Evolutionary conservation across 2,329 filamentous ascomycete genomes (phyloP).

Genomic region (Arthrobotrys entomopaga): DNA sequence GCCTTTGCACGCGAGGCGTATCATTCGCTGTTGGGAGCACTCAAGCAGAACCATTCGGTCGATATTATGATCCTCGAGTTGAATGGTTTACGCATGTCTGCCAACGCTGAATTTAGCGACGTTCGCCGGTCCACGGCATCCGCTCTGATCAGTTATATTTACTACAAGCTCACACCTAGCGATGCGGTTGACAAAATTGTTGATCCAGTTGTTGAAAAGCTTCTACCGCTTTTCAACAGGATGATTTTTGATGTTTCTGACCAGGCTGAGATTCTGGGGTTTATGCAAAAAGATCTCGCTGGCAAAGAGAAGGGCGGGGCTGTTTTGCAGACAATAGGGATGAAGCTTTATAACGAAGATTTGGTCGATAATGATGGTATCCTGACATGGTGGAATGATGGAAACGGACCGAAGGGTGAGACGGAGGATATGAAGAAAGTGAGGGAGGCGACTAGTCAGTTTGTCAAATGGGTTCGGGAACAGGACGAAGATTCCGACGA

Average conservation of each 20-base stretch:
- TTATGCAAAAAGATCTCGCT: constrained; percentile 81
- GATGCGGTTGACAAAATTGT: constrained; percentile 73
- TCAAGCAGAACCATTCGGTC: constrained; percentile 57
- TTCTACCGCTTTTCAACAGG: constrained; percentile 71
- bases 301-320: constrained; percentile 72
- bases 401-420: constrained; percentile 69
- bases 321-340: constrained; percentile 80
- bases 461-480: constrained; percentile 75
- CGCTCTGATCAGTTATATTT: constrained; percentile 83
- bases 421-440: constrained; percentile 76
- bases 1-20: constrained; percentile 55
- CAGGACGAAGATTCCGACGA: constrained; percentile 73
- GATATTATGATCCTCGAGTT: constrained; percentile 73
- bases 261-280: constrained; percentile 84
- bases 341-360: constrained; percentile 85
- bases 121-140: constrained; percentile 86
- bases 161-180: constrained; percentile 72
- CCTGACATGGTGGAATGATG: constrained; percentile 86
- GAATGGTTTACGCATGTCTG: constrained; percentile 88
- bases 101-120: constrained; percentile 87
- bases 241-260: constrained; percentile 73
- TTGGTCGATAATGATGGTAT: constrained; percentile 90
- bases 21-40: constrained; percentile 56
- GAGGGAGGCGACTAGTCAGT: constrained; percentile 76
- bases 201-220: constrained; percentile 66